Evolutionary conservation across 805 yeast genomes (phyloP), one percentile per base, ranked within the genome.

Genomic region (Henningerozyma blattae): DNA sequence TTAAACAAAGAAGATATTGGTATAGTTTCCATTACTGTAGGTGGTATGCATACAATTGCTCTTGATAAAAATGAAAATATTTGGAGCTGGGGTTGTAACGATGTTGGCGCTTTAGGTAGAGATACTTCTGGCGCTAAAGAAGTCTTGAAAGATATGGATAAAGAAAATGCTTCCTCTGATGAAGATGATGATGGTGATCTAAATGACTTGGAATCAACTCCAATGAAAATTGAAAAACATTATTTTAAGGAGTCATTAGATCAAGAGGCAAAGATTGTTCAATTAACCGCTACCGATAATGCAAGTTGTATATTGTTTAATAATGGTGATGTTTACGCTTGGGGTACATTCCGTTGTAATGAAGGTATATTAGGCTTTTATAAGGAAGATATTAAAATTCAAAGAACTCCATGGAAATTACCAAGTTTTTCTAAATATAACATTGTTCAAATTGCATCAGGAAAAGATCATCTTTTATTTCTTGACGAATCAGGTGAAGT

Each of bases 31-130:
- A 66, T 91, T 49, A 85, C 94, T 1, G 94, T 75, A 18, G 99
- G 99, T 33, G 99, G 98, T 33, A 89, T 91, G 80, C 99, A 91
- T 52, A 73, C 81, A 1, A 53, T 91, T 30, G 96, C 89, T 0
- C 59, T 89, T 34, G 96, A 86, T 52, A 56, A 71, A 26, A 62
- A 72, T 14, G 85, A 85, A 44, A 66, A 71, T 38, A 58, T 91
- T n/a, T 89, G 96, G 95, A 81, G 95, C 3, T 91, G 99, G 99
- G 99, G 99, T 38, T 81, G 83, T 31, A 91, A 91, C 47, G 99
- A 91, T 50, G 77, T 86, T 40, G 85, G 80, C 25, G 96, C 83
- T 4, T 64, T 91, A 29, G 98, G 97, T 15, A 75, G 99, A 55
- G 82, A 80, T 47, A 79, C 91, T 1, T 68, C 83, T 0, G 68